Percentiles rank a stretch among this genome's conserved stretches.
These are phyloP conservation scores for Tulasnella sp. DNA, from an alignment of 768 basidiomycete genomes.

Conservation along the genomic window DNA sequence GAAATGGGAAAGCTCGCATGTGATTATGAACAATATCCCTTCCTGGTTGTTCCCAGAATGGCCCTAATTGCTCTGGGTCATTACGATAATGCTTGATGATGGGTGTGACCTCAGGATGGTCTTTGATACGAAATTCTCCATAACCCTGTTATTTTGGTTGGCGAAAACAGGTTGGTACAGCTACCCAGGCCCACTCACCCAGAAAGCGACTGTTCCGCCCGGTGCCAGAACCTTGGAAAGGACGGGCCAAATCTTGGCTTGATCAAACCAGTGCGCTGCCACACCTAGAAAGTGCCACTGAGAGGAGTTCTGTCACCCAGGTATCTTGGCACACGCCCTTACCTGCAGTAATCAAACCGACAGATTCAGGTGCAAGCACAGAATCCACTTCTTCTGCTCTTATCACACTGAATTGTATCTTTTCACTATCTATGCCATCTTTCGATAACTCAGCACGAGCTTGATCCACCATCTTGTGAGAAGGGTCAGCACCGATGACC, in stretches of 20 bases:
- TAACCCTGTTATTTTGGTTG: no score
- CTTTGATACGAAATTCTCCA: constrained; percentile 57
- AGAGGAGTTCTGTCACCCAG: background rate
- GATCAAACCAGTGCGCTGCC: constrained; percentile 27
- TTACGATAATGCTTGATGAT: constrained; percentile 43
- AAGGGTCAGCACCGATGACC: constrained; percentile 16
- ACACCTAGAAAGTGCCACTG: constrained; percentile 21
- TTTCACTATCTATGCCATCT: background rate
- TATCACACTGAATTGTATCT: background rate
- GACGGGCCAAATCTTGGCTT: constrained; percentile 21
- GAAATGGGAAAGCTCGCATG: constrained; percentile 47
- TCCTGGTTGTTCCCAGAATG: constrained; percentile 72
- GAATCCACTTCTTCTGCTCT: constrained; percentile 20
- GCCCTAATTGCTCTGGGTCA: constrained; percentile 37
- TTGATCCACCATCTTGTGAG: constrained; percentile 16
- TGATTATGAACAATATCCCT: constrained; percentile 59
- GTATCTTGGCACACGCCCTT: background rate
- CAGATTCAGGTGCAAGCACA: constrained; percentile 16
- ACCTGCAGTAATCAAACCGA: constrained; percentile 26
- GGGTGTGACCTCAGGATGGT: constrained; percentile 43
- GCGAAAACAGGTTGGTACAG: no score
- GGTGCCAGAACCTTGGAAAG: constrained; percentile 20
- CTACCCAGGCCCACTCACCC: no score
- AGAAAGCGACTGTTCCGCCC: constrained; percentile 25
- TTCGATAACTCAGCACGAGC: constrained; percentile 4